Evolutionary conservation across 768 basidiomycete genomes (phyloP).

Genomic region (Lepiota brunneoincarnata): DNA sequence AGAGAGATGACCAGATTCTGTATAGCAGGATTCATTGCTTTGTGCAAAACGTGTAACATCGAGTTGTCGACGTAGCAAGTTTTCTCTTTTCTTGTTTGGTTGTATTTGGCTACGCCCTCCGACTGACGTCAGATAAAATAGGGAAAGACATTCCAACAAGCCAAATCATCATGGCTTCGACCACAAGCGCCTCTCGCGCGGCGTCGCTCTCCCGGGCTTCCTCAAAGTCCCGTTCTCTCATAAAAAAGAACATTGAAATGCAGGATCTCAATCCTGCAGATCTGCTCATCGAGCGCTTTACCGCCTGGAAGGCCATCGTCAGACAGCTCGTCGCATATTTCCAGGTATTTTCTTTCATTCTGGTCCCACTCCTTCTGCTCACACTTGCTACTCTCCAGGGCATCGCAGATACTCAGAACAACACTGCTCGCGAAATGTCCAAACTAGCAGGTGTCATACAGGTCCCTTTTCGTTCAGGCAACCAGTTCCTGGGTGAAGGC

Average conservation of each 20-base stretch:
- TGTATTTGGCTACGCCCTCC: background rate
- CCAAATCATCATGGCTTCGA: background rate
- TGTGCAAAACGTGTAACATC: too few relatives aligned
- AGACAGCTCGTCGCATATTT: constrained; percentile 95
- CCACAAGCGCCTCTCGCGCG: constrained; percentile 57
- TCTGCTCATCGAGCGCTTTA: constrained; percentile 92
- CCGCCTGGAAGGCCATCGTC: constrained; percentile 94
- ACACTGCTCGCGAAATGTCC: constrained; percentile 88
- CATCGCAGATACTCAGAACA: constrained; percentile 86
- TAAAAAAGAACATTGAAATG: constrained; percentile 91
- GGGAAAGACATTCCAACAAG: background rate
- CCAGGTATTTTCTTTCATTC: constrained; percentile 38
- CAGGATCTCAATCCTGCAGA: constrained; percentile 92
- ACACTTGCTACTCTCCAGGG: constrained; percentile 28
- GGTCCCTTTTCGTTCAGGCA: constrained; percentile 92
- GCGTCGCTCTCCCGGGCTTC: constrained; percentile 73
- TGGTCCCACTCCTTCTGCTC: background rate
- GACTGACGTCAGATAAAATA: constrained; percentile 4
- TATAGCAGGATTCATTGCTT: constrained; percentile 73
- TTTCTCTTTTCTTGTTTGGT: constrained; percentile 8
- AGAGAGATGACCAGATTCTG: constrained; percentile 88
- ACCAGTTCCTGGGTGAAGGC: constrained; percentile 98
- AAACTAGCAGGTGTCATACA: constrained; percentile 96
- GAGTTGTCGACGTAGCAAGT: background rate
- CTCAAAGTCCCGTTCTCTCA: constrained; percentile 79